Percentiles rank a stretch among this genome's conserved stretches.
phyloP scores from a whole-genome alignment of 2,329 filamentous ascomycete genomes.

The Akanthomyces lecanii region DNA sequence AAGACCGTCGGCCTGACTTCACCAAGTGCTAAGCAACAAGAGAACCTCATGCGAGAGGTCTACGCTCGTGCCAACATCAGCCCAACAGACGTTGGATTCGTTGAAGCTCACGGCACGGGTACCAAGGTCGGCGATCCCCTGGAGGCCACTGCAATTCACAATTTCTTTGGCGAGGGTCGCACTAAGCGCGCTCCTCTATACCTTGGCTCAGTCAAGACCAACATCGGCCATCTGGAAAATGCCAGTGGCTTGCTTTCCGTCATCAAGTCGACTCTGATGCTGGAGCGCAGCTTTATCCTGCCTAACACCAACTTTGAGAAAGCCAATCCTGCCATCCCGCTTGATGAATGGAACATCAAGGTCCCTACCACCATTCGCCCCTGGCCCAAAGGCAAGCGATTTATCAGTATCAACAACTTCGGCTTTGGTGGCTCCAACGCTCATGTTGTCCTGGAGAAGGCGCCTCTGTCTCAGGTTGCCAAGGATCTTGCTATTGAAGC shows the following conservation, averaged over 20 bases:
- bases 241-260: constrained; percentile 48
- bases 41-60: constrained; percentile 33
- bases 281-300: constrained; percentile 46
- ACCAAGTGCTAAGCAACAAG: constrained; percentile 49
- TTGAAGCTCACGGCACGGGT: constrained; percentile 54
- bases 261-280: constrained; percentile 49
- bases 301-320: constrained; percentile 48
- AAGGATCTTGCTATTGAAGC: constrained; percentile 12
- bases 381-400: constrained; percentile 46
- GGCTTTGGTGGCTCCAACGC: constrained; percentile 43
- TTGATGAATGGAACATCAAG: constrained; percentile 47
- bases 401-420: constrained; percentile 48
- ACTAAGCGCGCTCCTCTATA: constrained; percentile 40
- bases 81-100: constrained; percentile 29
- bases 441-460: constrained; percentile 37
- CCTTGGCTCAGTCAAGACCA: constrained; percentile 48
- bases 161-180: constrained; percentile 38
- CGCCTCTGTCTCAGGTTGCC: constrained; percentile 27
- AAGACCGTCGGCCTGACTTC: constrained; percentile 45
- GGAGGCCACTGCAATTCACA: constrained; percentile 47
- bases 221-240: constrained; percentile 49
- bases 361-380: constrained; percentile 41
- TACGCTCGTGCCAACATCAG: constrained; percentile 31
- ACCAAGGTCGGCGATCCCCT: constrained; percentile 53
- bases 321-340: constrained; percentile 46